Evolutionary conservation across 331 rosid species (phyloP).

Genomic region (Malus hybrid): DNA sequence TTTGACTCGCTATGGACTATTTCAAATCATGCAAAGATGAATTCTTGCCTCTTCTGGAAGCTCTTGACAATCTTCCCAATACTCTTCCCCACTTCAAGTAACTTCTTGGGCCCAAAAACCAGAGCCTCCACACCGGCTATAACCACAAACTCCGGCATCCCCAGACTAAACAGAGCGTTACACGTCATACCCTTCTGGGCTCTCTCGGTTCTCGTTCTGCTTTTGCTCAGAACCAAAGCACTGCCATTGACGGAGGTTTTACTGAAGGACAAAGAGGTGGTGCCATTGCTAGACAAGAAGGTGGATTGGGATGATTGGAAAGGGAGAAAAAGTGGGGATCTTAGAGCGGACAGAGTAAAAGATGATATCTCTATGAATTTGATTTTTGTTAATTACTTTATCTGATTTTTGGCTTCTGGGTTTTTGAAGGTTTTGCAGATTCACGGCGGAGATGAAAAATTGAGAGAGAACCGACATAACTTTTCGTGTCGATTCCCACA

Average conservation of each 20-base stretch:
- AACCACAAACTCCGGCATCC: conserved; percentile 82
- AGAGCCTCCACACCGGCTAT: conserved; percentile 92
- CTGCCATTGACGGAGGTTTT: conserved; percentile 13
- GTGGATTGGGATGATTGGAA: conserved; percentile 40
- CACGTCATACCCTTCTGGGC: conserved; percentile 49
- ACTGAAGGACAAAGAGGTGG: conserved; percentile 17
- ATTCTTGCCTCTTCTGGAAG: conserved; percentile 38
- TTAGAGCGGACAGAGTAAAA: conserved; percentile 32
- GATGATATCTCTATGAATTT: conserved; percentile 42
- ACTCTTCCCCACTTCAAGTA: conserved; percentile 91
- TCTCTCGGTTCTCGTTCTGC: conserved; percentile 14
- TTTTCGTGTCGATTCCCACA: too few relatives aligned
- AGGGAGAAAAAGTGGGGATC: conserved; percentile 14
- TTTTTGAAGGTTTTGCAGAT: background rate
- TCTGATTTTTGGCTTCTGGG: background rate
- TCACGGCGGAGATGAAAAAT: too few relatives aligned
- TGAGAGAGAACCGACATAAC: too few relatives aligned
- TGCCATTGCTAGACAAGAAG: conserved; percentile 19
- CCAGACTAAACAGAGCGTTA: conserved; percentile 85
- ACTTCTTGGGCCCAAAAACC: conserved; percentile 87
- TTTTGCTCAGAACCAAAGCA: conserved; percentile 16
- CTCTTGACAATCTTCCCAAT: conserved; percentile 92
- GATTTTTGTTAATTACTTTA: background rate
- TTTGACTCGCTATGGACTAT: too few relatives aligned
- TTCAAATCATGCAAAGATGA: too few relatives aligned